A percentile compares a stretch with the other conserved stretches of the same genome.
phyloP scores from a whole-genome alignment of 2,329 filamentous ascomycete species.

The Ophiostoma angusticollis region DNA sequence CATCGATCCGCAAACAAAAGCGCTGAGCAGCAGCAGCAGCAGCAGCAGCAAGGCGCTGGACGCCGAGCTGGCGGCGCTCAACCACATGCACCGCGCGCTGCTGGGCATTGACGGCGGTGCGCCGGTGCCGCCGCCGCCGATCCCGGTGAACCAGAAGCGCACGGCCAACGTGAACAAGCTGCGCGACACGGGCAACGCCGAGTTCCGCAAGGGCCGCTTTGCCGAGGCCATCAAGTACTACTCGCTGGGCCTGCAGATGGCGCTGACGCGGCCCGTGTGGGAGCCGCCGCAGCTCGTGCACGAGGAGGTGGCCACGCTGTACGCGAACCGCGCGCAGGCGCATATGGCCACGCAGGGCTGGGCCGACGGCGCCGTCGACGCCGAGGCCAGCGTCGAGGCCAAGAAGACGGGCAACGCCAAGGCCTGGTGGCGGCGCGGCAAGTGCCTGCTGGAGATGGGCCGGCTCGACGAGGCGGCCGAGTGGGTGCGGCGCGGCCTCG shows the following conservation, averaged over 20 bases:
- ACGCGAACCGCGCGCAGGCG: slow-evolving; percentile 81
- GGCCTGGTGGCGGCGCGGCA: slow-evolving; percentile 83
- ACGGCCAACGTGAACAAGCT: slow-evolving; percentile 80
- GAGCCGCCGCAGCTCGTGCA: slow-evolving; percentile 72
- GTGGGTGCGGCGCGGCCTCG: slow-evolving; percentile 65
- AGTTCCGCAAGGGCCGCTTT: slow-evolving; percentile 67
- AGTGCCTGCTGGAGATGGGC: slow-evolving; percentile 84
- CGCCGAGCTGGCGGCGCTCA: slow-evolving; percentile 59
- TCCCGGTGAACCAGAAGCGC: slow-evolving; percentile 88
- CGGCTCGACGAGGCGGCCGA: slow-evolving; percentile 67
- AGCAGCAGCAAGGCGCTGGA: slow-evolving; percentile 42
- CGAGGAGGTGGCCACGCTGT: slow-evolving; percentile 70
- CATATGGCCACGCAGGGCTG: slow-evolving; percentile 72
- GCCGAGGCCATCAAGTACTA: slow-evolving; percentile 70
- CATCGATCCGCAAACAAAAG: slow-evolving; percentile 72
- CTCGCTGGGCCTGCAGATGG: slow-evolving; percentile 82
- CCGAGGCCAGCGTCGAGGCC: slow-evolving; percentile 76
- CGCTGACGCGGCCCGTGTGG: slow-evolving; percentile 68
- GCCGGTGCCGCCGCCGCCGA: slow-evolving; percentile 65
- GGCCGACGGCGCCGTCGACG: slow-evolving; percentile 79
- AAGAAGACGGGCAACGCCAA: slow-evolving; percentile 81
- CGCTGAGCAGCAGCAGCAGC: slow-evolving; percentile 42
- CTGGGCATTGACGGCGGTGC: slow-evolving; percentile 50
- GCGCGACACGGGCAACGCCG: slow-evolving; percentile 71
- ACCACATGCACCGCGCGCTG: slow-evolving; percentile 64